These are phyloP conservation scores for Pythium utonaiense DNA, from an alignment of 352 stramenopile species.

Conservation along the genomic window DNA sequence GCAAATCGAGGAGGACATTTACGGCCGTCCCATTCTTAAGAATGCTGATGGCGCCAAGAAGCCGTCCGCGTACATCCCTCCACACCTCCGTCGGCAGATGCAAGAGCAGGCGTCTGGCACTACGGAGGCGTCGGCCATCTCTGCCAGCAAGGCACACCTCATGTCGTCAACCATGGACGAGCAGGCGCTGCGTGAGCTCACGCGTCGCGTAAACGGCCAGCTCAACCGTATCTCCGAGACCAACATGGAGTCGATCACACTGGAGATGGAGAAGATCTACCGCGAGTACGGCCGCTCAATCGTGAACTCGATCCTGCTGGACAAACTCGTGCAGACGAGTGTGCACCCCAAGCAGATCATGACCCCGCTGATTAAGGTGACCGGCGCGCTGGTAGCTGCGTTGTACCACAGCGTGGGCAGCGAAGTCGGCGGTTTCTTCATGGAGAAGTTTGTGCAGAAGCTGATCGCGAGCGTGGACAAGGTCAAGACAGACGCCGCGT, in stretches of 20 bases:
- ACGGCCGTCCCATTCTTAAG: slow-evolving; percentile 71
- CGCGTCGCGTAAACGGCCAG: slow-evolving; percentile 82
- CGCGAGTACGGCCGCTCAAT: slow-evolving; percentile 61
- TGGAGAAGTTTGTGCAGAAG: slow-evolving; percentile 70
- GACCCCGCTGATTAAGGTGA: slow-evolving; percentile 74
- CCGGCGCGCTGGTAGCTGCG: slow-evolving; percentile 57
- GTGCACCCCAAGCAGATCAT: slow-evolving; percentile 70
- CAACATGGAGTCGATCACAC: slow-evolving; percentile 85
- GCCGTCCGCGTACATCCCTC: slow-evolving; percentile 79
- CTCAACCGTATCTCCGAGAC: slow-evolving; percentile 90
- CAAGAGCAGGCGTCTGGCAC: slow-evolving; percentile 34
- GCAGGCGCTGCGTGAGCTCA: slow-evolving; percentile 62
- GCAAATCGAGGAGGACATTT: slow-evolving; percentile 79
- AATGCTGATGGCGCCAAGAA: slow-evolving; percentile 32
- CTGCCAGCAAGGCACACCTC: slow-evolving; percentile 6
- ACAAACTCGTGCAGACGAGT: slow-evolving; percentile 64
- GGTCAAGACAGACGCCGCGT: slow-evolving; percentile 10
- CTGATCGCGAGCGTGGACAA: slow-evolving; percentile 40
- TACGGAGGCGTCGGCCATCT: background rate
- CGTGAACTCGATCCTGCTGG: slow-evolving; percentile 69
- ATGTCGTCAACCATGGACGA: slow-evolving; percentile 66
- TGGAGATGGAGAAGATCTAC: slow-evolving; percentile 85
- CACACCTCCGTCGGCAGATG: slow-evolving; percentile 76
- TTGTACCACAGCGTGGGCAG: slow-evolving; percentile 77
- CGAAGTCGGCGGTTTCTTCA: slow-evolving; percentile 78